phyloP scores from a whole-genome alignment of 176 grass and related monocot genomes.

The Avena insularis region DNA sequence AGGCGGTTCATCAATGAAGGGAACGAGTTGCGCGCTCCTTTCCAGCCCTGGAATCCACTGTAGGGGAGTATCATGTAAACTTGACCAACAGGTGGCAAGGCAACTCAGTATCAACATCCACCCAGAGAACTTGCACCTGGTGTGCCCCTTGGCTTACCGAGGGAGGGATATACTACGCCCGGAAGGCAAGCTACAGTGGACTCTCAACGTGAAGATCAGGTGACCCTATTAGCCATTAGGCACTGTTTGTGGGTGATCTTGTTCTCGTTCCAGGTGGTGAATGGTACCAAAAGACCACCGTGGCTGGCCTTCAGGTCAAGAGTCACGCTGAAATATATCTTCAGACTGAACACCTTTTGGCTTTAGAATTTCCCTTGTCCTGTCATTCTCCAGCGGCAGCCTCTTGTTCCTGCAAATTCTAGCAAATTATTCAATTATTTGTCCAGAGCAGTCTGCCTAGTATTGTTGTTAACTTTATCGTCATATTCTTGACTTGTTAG shows the following conservation, averaged over 20 bases:
- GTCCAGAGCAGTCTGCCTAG: neutral
- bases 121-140: conserved; percentile 82
- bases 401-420: neutral
- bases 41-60: neutral
- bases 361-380: neutral
- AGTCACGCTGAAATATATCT: neutral
- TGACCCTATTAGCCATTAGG: conserved; percentile 66
- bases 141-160: conserved; percentile 77
- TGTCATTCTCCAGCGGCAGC: neutral
- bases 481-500: conserved; percentile 32
- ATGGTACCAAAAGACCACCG: neutral
- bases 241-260: neutral
- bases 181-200: conserved; percentile 90
- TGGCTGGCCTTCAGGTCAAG: neutral
- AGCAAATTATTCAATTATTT: conserved; percentile 26
- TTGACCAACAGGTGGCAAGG: conserved; percentile 67
- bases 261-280: neutral
- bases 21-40: conserved; percentile 56
- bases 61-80: neutral
- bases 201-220: conserved; percentile 80
- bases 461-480: conserved; percentile 9
- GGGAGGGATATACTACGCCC: conserved; percentile 75
- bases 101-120: conserved; percentile 81
- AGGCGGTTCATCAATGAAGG: conserved; percentile 69
- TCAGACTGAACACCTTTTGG: neutral